Conservation (phyloP, 2,329 filamentous ascomycete species). For the Periconia sp. region DNA sequence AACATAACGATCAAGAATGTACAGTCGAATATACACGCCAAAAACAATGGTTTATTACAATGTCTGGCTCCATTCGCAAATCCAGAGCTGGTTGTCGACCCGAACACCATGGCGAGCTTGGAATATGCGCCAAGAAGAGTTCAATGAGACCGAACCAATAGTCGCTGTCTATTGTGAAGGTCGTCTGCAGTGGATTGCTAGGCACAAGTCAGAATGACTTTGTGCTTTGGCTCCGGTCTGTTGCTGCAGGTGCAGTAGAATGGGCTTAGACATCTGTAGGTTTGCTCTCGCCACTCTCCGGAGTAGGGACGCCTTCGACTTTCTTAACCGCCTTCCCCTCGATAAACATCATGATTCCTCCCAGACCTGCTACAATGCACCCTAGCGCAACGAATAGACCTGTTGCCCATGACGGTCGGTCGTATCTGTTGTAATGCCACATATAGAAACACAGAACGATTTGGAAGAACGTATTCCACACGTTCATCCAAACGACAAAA, state of each 20-base stretch:
- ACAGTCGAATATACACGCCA: too few species aligned
- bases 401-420: conserved; percentile 79
- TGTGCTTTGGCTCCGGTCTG: too few species aligned
- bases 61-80: too few species aligned
- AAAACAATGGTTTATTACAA: too few species aligned
- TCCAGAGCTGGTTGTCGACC: too few species aligned
- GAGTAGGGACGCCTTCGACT: conserved; percentile 44
- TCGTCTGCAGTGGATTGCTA: conserved; percentile 11
- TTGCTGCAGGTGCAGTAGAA: conserved; percentile 17
- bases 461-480: conserved; percentile 81
- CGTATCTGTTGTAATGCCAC: conserved; percentile 78
- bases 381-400: conserved; percentile 79
- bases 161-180: background rate
- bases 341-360: conserved; percentile 71
- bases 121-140: conserved; percentile 14
- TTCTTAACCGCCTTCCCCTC: conserved; percentile 64
- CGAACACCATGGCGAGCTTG: too few species aligned
- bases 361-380: conserved; percentile 71
- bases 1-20: too few species aligned
- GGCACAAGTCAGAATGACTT: conserved; percentile 29
- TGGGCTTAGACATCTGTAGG: conserved; percentile 29
- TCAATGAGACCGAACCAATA: conserved; percentile 8
- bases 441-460: conserved; percentile 76
- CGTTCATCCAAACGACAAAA: conserved; percentile 78
- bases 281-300: conserved; percentile 27